A percentile compares a stretch with the other conserved stretches of the same genome.
These are phyloP conservation scores for Pseudogymnoascus sp. DNA, from an alignment of 2,329 filamentous ascomycete genomes.

Conservation along the genomic window DNA sequence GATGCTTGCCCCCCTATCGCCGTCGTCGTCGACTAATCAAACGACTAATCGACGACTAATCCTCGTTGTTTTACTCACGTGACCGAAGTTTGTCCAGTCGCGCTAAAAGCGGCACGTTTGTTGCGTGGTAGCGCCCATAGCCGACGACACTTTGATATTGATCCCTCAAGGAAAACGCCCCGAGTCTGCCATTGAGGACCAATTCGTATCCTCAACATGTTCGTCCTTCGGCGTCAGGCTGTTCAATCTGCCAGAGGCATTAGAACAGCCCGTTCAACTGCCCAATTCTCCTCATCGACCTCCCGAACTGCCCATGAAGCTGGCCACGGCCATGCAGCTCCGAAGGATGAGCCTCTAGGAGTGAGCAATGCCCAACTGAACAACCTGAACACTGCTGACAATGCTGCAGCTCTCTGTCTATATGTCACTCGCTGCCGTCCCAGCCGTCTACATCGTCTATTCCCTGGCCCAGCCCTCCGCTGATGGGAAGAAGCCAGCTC, in stretches of 20 bases:
- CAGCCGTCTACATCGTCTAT: constrained; percentile 38
- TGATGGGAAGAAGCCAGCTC: constrained; percentile 34
- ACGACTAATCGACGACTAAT: neutral
- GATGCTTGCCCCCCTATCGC: neutral
- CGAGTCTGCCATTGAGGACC: constrained; percentile 4
- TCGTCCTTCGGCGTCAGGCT: constrained; percentile 27
- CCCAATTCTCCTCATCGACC: constrained; percentile 9
- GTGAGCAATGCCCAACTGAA: constrained; percentile 28
- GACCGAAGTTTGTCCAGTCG: neutral
- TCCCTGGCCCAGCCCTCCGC: constrained; percentile 32
- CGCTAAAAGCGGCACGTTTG: constrained; percentile 8
- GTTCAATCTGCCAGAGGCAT: constrained; percentile 23
- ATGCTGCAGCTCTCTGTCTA: constrained; percentile 40
- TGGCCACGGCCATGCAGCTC: constrained; percentile 30
- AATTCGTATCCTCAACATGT: constrained; percentile 19
- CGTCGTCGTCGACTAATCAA: neutral
- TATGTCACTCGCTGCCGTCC: constrained; percentile 38
- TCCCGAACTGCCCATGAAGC: constrained; percentile 15
- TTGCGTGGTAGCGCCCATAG: constrained; percentile 8
- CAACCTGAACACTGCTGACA: constrained; percentile 10
- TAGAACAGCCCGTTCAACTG: constrained; percentile 14
- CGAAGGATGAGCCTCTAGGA: constrained; percentile 42
- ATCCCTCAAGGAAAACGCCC: constrained; percentile 1
- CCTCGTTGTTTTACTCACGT: neutral
- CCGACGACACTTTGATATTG: constrained; percentile 6